Evolutionary conservation across 495 filamentous ascomycete genomes (phyloP).

Genomic region (Penicillium riverlandense): DNA sequence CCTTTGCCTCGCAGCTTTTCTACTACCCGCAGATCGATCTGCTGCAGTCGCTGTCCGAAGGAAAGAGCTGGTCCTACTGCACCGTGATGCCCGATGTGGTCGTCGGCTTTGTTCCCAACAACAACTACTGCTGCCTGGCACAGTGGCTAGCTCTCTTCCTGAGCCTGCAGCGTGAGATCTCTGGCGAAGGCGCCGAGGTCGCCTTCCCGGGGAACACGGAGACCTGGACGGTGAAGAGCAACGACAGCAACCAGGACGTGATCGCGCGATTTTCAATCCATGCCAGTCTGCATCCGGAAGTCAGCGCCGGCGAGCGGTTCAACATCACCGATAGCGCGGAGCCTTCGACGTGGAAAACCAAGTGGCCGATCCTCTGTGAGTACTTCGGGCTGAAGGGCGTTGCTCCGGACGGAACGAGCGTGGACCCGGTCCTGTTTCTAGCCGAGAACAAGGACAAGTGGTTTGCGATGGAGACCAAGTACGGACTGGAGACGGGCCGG

Average conservation of each 20-base stretch:
- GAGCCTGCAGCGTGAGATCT: conserved; percentile 22
- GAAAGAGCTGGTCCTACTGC: conserved; percentile 36
- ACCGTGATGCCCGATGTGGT: conserved; percentile 41
- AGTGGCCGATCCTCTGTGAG: conserved; percentile 10
- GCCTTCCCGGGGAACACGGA: conserved; percentile 27
- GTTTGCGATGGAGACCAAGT: too few relatives aligned
- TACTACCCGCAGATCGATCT: conserved; percentile 41
- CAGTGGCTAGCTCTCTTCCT: conserved; percentile 35
- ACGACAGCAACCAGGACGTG: conserved; percentile 32
- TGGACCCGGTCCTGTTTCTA: too few relatives aligned
- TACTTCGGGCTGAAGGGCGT: conserved; percentile 32
- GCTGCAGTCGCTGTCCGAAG: conserved; percentile 21
- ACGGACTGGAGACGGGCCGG: too few relatives aligned
- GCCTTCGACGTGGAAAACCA: conserved; percentile 6
- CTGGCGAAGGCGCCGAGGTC: conserved; percentile 20
- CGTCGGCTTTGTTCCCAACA: conserved; percentile 16
- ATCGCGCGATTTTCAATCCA: conserved; percentile 34
- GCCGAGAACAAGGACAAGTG: too few relatives aligned
- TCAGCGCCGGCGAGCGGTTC: conserved; percentile 47
- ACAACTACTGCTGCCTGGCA: conserved; percentile 2
- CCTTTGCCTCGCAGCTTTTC: conserved; percentile 37
- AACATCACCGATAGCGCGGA: conserved; percentile 50
- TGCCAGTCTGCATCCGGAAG: conserved; percentile 24
- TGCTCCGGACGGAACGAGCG: background rate
- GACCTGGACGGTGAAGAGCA: conserved; percentile 16